Percentiles rank a stretch among this genome's conserved stretches.
Conservation (phyloP, 352 stramenopile genomes). For the Phytopythium kandeliae region DNA sequence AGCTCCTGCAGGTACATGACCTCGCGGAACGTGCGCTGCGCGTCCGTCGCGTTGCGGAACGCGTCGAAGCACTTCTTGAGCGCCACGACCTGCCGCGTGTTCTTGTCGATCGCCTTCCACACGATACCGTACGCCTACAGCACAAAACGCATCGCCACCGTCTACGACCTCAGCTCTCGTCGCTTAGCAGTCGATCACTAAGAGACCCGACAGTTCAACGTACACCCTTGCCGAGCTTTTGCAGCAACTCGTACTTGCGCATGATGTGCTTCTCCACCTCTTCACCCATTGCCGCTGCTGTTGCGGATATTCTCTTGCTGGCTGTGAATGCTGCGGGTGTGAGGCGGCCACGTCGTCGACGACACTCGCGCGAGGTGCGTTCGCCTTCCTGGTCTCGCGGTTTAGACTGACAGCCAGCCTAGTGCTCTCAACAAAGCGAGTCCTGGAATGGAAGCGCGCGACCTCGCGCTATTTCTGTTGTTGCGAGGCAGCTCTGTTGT, state of each 20-base stretch:
- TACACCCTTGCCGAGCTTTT: constrained; percentile 92
- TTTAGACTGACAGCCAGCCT: constrained; percentile 1
- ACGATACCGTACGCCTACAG: constrained; percentile 92
- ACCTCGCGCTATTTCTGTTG: background rate
- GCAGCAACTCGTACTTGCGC: constrained; percentile 91
- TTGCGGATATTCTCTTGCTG: background rate
- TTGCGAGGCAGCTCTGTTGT: background rate
- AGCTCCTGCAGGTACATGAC: constrained; percentile 95
- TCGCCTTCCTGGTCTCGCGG: background rate
- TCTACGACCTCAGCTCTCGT: background rate
- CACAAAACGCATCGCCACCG: background rate
- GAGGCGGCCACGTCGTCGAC: background rate
- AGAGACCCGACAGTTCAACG: constrained; percentile 6
- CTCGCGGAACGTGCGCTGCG: constrained; percentile 94
- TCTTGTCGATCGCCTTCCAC: constrained; percentile 96
- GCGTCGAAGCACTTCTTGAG: constrained; percentile 97
- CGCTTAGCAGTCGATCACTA: background rate
- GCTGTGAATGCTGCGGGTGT: background rate
- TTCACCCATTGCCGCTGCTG: constrained; percentile 69
- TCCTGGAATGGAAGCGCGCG: background rate
- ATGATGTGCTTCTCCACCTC: constrained; percentile 92
- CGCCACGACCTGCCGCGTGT: constrained; percentile 84
- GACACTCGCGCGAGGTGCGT: background rate
- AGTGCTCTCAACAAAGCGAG: background rate
- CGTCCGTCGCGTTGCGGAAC: constrained; percentile 94